phyloP scores from a whole-genome alignment of 257 asterid genomes.

The Linderniella brevidens region DNA sequence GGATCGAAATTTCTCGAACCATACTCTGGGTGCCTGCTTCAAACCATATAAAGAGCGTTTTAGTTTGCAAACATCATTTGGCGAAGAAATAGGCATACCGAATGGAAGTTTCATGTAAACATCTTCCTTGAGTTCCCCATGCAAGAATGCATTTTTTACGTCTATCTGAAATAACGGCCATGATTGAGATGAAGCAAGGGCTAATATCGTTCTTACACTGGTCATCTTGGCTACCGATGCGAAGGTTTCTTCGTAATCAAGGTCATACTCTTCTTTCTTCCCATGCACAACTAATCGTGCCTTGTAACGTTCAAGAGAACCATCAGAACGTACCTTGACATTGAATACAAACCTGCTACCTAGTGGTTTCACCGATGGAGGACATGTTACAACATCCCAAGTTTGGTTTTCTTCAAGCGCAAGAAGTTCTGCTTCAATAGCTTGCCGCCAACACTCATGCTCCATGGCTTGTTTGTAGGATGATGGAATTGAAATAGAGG shows the following conservation, averaged over 20 bases:
- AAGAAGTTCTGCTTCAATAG: neutral
- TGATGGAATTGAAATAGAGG: neutral
- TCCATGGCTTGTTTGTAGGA: conserved; percentile 3
- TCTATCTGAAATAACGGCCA: conserved; percentile 1
- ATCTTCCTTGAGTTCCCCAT: conserved; percentile 1
- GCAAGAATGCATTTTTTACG: conserved; percentile 4
- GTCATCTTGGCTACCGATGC: neutral
- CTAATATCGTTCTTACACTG: neutral
- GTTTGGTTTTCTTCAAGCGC: conserved; percentile 4
- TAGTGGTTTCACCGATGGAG: neutral
- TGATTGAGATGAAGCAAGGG: neutral
- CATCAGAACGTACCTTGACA: neutral
- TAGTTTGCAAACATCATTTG: neutral
- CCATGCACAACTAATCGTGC: neutral
- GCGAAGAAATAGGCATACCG: neutral
- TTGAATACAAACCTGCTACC: neutral
- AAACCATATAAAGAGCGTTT: neutral
- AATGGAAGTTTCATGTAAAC: neutral
- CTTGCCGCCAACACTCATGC: neutral
- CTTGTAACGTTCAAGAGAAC: neutral
- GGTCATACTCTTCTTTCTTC: conserved; percentile 1
- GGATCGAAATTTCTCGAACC: neutral
- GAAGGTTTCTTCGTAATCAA: neutral
- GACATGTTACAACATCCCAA: neutral
- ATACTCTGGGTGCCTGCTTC: conserved; percentile 2